These are phyloP conservation scores for Microbotryum scabiosae DNA, from an alignment of 1,284 basidiomycete genomes.

Conservation along the genomic window DNA sequence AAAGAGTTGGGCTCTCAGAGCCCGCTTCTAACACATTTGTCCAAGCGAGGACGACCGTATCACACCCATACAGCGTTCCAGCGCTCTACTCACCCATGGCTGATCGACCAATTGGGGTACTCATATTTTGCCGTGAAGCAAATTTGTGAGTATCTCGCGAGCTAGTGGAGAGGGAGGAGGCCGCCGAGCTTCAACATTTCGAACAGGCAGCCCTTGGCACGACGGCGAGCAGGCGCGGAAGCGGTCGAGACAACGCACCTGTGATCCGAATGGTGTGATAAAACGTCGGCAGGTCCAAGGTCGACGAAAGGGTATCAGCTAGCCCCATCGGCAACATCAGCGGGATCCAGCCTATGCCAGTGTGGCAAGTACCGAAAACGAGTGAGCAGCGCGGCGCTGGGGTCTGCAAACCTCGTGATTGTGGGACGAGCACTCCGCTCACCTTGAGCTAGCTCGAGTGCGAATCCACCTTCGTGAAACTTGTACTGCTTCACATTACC, in stretches of 20 bases:
- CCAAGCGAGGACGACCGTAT: too few species aligned
- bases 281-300: constrained; percentile 76
- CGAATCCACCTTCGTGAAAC: constrained; percentile 91
- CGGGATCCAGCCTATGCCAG: constrained; percentile 41
- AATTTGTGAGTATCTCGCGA: constrained; percentile 70
- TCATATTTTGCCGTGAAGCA: constrained; percentile 79
- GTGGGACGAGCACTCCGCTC: constrained; percentile 20
- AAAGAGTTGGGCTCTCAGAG: too few species aligned
- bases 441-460: constrained; percentile 90
- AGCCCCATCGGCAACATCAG: constrained; percentile 70
- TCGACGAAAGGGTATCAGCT: constrained; percentile 76
- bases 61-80: too few species aligned
- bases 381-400: background rate
- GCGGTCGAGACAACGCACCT: constrained; percentile 36
- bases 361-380: background rate
- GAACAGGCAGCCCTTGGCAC: background rate
- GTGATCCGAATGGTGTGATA: constrained; percentile 72
- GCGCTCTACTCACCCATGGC: too few species aligned
- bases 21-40: too few species aligned
- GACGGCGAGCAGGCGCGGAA: background rate
- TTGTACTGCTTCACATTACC: constrained; percentile 92
- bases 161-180: constrained; percentile 12
- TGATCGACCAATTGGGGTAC: too few species aligned
- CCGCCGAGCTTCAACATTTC: too few species aligned
- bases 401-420: background rate